Percentiles rank a stretch among this genome's conserved stretches.
Conservation (phyloP, 768 basidiomycete species). For the Hypsizygus marmoreus region DNA sequence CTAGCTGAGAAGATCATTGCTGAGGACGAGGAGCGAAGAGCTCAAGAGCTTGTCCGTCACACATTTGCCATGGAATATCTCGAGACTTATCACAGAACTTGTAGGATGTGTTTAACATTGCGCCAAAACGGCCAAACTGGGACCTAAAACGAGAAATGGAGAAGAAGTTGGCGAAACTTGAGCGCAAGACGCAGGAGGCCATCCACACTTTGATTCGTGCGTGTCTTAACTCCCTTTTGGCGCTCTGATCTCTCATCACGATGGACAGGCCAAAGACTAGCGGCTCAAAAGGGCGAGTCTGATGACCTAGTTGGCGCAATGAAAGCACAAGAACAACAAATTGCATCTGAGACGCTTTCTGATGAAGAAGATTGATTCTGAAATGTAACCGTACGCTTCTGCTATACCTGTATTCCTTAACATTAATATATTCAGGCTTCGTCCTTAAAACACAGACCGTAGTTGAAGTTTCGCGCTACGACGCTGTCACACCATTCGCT, state of each 20-base stretch:
- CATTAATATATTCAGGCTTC: conserved; percentile 8
- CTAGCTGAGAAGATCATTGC: conserved; percentile 82
- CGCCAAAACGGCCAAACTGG: conserved; percentile 96
- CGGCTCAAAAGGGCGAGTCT: conserved; percentile 75
- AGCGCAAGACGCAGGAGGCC: conserved; percentile 87
- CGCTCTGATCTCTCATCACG: background rate
- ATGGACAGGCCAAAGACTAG: conserved; percentile 69
- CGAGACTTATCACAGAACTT: background rate
- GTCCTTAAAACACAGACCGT: too few species aligned
- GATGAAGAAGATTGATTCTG: conserved; percentile 57
- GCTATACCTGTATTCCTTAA: conserved; percentile 14
- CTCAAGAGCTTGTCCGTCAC: conserved; percentile 79
- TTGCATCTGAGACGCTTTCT: conserved; percentile 50
- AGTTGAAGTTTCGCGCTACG: too few species aligned
- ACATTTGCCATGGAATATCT: background rate
- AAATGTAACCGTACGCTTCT: conserved; percentile 21
- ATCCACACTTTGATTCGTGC: conserved; percentile 91
- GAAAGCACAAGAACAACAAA: conserved; percentile 70
- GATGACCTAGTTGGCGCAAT: conserved; percentile 84
- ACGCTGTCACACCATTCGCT: too few species aligned
- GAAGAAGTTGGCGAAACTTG: conserved; percentile 85
- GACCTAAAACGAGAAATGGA: conserved; percentile 94
- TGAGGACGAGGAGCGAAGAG: conserved; percentile 83
- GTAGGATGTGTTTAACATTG: conserved; percentile 95
- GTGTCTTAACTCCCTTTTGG: conserved; percentile 29